A percentile compares a stretch with the other conserved stretches of the same genome.
phyloP scores from a whole-genome alignment of 1,284 basidiomycete genomes.

The Rugosomyces carneus region DNA sequence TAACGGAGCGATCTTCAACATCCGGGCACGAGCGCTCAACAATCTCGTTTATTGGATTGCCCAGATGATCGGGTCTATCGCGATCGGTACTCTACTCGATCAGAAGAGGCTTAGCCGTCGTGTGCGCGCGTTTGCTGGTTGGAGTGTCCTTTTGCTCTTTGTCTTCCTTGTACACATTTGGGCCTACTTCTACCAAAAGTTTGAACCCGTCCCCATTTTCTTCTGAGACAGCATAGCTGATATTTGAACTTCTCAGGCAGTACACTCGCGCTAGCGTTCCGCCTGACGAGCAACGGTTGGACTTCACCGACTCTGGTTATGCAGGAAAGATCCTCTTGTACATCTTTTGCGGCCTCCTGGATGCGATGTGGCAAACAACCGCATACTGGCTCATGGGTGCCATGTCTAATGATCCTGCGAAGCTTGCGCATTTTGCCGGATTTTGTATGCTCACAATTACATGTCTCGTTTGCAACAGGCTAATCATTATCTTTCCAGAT shows the following conservation, averaged over 20 bases:
- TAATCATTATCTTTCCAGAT: conserved; percentile 26
- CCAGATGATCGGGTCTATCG: conserved; percentile 59
- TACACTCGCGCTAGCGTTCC: conserved; percentile 52
- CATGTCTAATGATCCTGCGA: conserved; percentile 53
- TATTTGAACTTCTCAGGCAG: conserved; percentile 34
- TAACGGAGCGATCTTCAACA: conserved; percentile 61
- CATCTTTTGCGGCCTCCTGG: conserved; percentile 52
- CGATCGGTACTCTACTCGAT: conserved; percentile 62
- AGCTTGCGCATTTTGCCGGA: conserved; percentile 51
- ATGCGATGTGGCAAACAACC: conserved; percentile 57
- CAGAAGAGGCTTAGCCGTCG: conserved; percentile 46
- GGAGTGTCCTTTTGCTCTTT: conserved; percentile 51
- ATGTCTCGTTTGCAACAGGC: conserved; percentile 4
- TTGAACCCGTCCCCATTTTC: conserved; percentile 11
- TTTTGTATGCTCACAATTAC: conserved; percentile 34
- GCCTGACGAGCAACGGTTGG: conserved; percentile 37
- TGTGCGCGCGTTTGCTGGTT: conserved; percentile 57
- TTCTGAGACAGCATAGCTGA: neutral
- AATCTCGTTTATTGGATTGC: conserved; percentile 65
- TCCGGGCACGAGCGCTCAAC: conserved; percentile 60
- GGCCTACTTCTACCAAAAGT: conserved; percentile 69
- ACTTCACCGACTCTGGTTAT: conserved; percentile 49
- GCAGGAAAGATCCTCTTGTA: conserved; percentile 51
- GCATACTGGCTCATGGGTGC: conserved; percentile 57
- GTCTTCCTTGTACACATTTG: conserved; percentile 64